A percentile compares a stretch with the other conserved stretches of the same genome.
These are phyloP conservation scores for Carallia pectinifolia DNA, from an alignment of 345 rosid genomes.

Conservation along the genomic window DNA sequence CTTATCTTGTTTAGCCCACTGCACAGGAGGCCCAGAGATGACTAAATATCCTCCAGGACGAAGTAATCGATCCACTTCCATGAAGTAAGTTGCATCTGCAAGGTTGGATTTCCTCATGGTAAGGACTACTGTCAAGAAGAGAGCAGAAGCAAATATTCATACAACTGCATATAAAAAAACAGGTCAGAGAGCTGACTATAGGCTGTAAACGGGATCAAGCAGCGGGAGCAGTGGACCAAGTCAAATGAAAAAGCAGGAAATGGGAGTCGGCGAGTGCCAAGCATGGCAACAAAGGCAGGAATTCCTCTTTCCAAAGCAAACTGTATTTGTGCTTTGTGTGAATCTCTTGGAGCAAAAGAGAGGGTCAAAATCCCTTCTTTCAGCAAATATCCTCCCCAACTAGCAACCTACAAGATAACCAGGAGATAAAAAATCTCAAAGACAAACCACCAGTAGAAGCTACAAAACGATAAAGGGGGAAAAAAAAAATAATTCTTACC, in stretches of 20 bases:
- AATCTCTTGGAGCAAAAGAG: slow-evolving; percentile 97
- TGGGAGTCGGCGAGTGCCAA: slow-evolving; percentile 97
- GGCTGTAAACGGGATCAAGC: slow-evolving; percentile 93
- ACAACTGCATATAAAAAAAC: background rate
- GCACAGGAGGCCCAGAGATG: slow-evolving; percentile 98
- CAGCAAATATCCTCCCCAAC: slow-evolving; percentile 84
- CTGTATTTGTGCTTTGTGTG: slow-evolving; percentile 96
- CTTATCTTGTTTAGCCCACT: slow-evolving; percentile 96
- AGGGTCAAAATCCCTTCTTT: slow-evolving; percentile 66
- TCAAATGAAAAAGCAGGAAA: slow-evolving; percentile 92
- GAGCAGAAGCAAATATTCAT: slow-evolving; percentile 5
- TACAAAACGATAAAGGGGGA: background rate
- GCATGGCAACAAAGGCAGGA: slow-evolving; percentile 98
- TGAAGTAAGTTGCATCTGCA: slow-evolving; percentile 89
- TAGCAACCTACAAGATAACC: slow-evolving; percentile 68
- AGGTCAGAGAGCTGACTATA: slow-evolving; percentile 63
- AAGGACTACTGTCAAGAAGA: slow-evolving; percentile 18
- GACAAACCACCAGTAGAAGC: background rate
- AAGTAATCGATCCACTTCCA: slow-evolving; percentile 87
- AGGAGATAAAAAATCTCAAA: slow-evolving; percentile 8
- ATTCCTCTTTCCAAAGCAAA: slow-evolving; percentile 96
- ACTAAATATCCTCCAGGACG: slow-evolving; percentile 94
- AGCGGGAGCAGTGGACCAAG: slow-evolving; percentile 84
- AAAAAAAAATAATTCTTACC: slow-evolving; percentile 41
- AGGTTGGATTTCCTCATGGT: slow-evolving; percentile 23